Conservation (phyloP, 257 asterid species). For the Parsonsia alboflavescens region DNA sequence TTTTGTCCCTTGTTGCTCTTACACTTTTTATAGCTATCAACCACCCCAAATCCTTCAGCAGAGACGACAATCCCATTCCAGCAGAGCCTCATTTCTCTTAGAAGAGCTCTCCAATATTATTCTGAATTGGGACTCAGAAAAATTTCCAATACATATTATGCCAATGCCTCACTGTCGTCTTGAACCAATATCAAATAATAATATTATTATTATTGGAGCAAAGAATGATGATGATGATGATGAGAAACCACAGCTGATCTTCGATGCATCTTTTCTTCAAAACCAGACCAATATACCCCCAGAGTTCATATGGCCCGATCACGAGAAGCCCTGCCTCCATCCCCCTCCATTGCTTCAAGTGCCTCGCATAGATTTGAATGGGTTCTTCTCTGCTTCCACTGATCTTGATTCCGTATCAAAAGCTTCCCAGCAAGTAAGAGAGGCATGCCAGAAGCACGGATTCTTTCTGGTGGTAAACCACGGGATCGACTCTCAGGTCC, state of each 20-base stretch:
- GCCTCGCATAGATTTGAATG: conserved; percentile 47
- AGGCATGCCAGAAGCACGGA: conserved; percentile 63
- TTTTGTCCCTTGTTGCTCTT: background rate
- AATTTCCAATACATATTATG: background rate
- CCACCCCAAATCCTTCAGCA: background rate
- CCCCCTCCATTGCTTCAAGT: conserved; percentile 43
- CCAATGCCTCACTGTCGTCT: background rate
- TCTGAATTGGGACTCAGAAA: background rate
- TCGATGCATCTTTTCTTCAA: conserved; percentile 47
- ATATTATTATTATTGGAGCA: conserved; percentile 7
- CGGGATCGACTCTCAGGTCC: conserved; percentile 47
- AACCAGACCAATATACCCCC: conserved; percentile 46
- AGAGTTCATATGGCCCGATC: conserved; percentile 80
- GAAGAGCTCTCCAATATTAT: no score
- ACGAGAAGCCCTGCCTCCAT: conserved; percentile 48
- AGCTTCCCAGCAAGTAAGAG: conserved; percentile 31
- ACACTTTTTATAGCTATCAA: background rate
- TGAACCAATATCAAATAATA: conserved; percentile 16
- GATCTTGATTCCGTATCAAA: conserved; percentile 30
- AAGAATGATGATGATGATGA: background rate
- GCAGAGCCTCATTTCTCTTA: no score
- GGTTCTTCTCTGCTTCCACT: conserved; percentile 34
- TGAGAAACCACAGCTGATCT: conserved; percentile 20
- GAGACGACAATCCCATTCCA: no score
- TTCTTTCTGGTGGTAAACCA: conserved; percentile 64